phyloP scores from a whole-genome alignment of 2,329 filamentous ascomycete genomes.

The Phyllosticta citribraziliensis region DNA sequence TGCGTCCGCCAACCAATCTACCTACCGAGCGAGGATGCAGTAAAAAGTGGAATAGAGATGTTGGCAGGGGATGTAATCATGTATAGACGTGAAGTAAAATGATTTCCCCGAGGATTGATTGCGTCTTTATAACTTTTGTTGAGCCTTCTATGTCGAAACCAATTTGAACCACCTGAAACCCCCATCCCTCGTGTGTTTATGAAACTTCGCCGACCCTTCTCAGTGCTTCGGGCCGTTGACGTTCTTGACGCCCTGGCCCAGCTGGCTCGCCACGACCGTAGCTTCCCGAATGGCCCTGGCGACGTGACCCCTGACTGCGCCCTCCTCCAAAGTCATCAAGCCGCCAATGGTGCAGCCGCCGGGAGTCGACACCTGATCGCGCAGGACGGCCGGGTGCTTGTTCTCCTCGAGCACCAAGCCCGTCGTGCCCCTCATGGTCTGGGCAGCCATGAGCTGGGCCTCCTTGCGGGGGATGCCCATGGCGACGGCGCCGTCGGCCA shows the following conservation, averaged over 20 bases:
- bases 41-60: no score
- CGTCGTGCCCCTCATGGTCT: conserved; percentile 66
- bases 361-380: conserved; percentile 68
- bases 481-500: conserved; percentile 67
- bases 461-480: conserved; percentile 67
- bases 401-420: conserved; percentile 56
- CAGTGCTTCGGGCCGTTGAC: conserved; percentile 34
- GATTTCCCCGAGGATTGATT: no score
- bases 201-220: background rate
- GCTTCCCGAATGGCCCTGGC: conserved; percentile 61
- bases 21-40: no score
- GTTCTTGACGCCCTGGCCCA: conserved; percentile 46
- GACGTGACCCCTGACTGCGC: conserved; percentile 55
- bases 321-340: conserved; percentile 64
- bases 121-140: no score
- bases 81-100: no score
- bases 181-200: no score
- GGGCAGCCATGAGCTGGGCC: conserved; percentile 67
- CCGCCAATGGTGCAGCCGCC: conserved; percentile 72
- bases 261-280: conserved; percentile 57
- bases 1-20: no score
- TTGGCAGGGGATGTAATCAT: no score
- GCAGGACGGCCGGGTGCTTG: conserved; percentile 64
- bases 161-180: no score
- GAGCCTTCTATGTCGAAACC: no score